phyloP scores from a whole-genome alignment of 2,329 filamentous ascomycete species.

The Orbilia brochopaga region DNA sequence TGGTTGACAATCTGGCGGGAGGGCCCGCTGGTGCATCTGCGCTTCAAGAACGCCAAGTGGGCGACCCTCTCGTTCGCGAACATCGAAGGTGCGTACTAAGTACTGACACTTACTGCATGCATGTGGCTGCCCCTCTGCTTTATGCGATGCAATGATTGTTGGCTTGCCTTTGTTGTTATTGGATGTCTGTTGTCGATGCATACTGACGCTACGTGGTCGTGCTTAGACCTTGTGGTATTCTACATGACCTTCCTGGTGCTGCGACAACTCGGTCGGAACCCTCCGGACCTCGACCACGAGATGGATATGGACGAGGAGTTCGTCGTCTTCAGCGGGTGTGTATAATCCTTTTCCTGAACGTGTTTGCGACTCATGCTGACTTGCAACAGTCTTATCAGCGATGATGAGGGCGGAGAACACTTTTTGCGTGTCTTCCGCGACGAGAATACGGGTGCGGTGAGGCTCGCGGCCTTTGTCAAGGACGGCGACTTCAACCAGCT shows the following conservation, averaged over 20 bases:
- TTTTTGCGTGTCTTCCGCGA: conserved; percentile 54
- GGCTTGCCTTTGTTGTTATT: conserved; percentile 12
- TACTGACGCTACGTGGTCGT: conserved; percentile 43
- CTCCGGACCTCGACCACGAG: conserved; percentile 53
- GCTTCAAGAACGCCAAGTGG: conserved; percentile 53
- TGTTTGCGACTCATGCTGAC: conserved; percentile 12
- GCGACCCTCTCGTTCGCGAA: conserved; percentile 54
- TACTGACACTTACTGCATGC: conserved; percentile 9
- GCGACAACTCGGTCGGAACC: conserved; percentile 52
- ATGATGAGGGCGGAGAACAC: conserved; percentile 53
- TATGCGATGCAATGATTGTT: conserved; percentile 8
- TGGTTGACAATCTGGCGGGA: conserved; percentile 54
- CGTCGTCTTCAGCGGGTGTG: conserved; percentile 53
- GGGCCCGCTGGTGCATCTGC: conserved; percentile 54
- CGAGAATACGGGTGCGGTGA: conserved; percentile 53
- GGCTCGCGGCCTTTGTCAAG: conserved; percentile 53
- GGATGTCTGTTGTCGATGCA: conserved; percentile 3
- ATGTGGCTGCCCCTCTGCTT: conserved; percentile 19
- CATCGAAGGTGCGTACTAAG: conserved; percentile 54
- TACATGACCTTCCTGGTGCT: conserved; percentile 55
- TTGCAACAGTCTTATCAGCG: conserved; percentile 50
- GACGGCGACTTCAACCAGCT: conserved; percentile 53
- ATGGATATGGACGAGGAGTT: conserved; percentile 55
- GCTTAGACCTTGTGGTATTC: conserved; percentile 54
- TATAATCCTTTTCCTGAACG: conserved; percentile 4